phyloP scores from a whole-genome alignment of 257 asterid species.

The Primulina tabacum region DNA sequence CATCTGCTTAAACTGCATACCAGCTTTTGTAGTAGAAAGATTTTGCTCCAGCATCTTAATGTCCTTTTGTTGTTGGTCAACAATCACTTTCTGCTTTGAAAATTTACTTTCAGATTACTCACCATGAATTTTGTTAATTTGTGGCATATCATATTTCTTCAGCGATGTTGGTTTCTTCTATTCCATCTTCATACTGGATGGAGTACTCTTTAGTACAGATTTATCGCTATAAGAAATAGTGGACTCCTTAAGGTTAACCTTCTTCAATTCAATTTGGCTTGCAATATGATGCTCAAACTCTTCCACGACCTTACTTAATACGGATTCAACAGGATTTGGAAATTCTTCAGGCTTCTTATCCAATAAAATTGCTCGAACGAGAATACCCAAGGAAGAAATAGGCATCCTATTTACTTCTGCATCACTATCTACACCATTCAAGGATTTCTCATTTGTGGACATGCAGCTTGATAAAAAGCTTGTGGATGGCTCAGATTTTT shows the following conservation, averaged over 20 bases:
- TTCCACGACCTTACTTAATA: constrained; percentile 74
- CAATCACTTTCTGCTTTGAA: constrained; percentile 54
- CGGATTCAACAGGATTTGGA: constrained; percentile 86
- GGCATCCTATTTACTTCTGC: constrained; percentile 48
- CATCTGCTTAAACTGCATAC: constrained; percentile 88
- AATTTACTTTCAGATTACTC: constrained; percentile 44
- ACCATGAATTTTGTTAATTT: constrained; percentile 34
- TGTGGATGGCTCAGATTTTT: constrained; percentile 83
- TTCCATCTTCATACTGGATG: constrained; percentile 43
- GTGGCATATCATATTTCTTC: constrained; percentile 37
- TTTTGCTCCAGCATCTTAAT: constrained; percentile 71
- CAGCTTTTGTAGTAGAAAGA: constrained; percentile 76
- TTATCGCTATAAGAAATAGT: constrained; percentile 36
- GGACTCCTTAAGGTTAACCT: constrained; percentile 39
- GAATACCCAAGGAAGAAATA: constrained; percentile 69
- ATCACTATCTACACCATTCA: constrained; percentile 38
- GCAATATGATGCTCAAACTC: constrained; percentile 81
- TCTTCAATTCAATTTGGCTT: constrained; percentile 55
- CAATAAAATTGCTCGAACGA: constrained; percentile 64
- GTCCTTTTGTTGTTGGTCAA: constrained; percentile 69
- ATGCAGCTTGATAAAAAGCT: constrained; percentile 54
- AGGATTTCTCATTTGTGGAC: constrained; percentile 50
- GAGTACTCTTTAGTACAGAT: constrained; percentile 33
- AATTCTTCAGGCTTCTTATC: constrained; percentile 93
- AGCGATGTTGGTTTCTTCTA: constrained; percentile 28